phyloP scores from a whole-genome alignment of 1,139 yeast species.

The Eremothecium cymbalariae region DNA sequence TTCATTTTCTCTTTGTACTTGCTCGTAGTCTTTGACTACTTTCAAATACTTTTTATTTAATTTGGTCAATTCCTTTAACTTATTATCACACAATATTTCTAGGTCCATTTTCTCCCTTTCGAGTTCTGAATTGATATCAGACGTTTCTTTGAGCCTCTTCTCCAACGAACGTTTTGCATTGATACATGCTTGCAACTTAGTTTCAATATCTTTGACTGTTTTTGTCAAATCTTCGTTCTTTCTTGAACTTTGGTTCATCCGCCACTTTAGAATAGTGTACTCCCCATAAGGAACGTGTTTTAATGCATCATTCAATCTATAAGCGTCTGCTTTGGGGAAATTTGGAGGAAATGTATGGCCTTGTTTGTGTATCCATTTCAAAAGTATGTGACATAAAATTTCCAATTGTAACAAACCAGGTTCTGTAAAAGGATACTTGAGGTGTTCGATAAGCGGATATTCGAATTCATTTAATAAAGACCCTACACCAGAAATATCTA shows the following conservation, averaged over 20 bases:
- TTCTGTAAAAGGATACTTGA: background rate
- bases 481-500: background rate
- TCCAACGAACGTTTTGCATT: background rate
- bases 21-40: conserved; percentile 1
- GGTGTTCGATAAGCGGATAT: background rate
- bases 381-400: background rate
- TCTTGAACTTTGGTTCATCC: background rate
- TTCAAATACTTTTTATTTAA: conserved; percentile 1
- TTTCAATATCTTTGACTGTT: conserved; percentile 1
- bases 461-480: conserved; percentile 2
- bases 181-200: background rate
- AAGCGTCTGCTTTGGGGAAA: background rate
- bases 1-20: conserved; percentile 2
- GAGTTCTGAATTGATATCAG: conserved; percentile 3
- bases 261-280: conserved; percentile 3
- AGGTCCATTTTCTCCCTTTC: conserved; percentile 3
- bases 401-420: conserved; percentile 1
- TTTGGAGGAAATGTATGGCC: background rate
- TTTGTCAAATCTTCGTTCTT: conserved; percentile 2
- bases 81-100: conserved; percentile 2
- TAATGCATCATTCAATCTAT: background rate
- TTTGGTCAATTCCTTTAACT: conserved; percentile 2
- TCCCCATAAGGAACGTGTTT: conserved; percentile 3
- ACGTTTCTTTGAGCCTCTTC: background rate
- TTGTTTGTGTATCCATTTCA: conserved; percentile 3